Percentiles rank a stretch among this genome's conserved stretches.
phyloP scores from a whole-genome alignment of 305 asterid genomes.

The Solanum hybrid region DNA sequence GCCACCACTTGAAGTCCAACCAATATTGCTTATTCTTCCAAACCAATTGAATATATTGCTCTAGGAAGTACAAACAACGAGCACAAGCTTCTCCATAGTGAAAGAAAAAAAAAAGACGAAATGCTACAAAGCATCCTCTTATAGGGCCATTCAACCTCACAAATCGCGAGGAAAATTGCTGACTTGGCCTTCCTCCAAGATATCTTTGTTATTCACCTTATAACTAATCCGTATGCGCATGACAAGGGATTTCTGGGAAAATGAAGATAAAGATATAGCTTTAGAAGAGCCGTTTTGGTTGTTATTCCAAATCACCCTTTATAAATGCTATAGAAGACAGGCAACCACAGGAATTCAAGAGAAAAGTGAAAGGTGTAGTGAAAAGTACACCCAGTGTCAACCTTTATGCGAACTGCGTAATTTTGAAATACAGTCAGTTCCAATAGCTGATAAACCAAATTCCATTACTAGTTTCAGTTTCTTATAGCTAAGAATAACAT shows the following conservation, averaged over 20 bases:
- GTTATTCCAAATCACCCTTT: background rate
- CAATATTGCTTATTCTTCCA: conserved; percentile 15
- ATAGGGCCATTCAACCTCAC: conserved; percentile 23
- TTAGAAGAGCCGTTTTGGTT: background rate
- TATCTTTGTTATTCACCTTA: conserved; percentile 59
- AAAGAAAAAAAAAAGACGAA: background rate
- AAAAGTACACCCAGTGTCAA: too few species aligned
- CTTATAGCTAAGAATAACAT: background rate
- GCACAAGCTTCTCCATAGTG: conserved; percentile 15
- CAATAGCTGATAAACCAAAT: background rate
- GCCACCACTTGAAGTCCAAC: conserved; percentile 10
- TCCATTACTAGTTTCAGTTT: background rate
- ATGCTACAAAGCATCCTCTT: conserved; percentile 11
- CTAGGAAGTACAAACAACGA: conserved; percentile 19
- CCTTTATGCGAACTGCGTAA: background rate
- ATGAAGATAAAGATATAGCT: background rate
- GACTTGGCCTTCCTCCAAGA: conserved; percentile 92
- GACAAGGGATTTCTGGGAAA: conserved; percentile 69
- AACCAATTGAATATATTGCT: conserved; percentile 20
- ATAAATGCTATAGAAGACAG: background rate
- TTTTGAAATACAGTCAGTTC: background rate
- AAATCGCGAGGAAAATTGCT: conserved; percentile 70
- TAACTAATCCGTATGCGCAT: conserved; percentile 86
- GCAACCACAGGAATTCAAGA: background rate
- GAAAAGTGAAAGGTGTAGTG: background rate